Conservation (phyloP, 2,329 filamentous ascomycete genomes). For the Lecanicillium sp. region DNA sequence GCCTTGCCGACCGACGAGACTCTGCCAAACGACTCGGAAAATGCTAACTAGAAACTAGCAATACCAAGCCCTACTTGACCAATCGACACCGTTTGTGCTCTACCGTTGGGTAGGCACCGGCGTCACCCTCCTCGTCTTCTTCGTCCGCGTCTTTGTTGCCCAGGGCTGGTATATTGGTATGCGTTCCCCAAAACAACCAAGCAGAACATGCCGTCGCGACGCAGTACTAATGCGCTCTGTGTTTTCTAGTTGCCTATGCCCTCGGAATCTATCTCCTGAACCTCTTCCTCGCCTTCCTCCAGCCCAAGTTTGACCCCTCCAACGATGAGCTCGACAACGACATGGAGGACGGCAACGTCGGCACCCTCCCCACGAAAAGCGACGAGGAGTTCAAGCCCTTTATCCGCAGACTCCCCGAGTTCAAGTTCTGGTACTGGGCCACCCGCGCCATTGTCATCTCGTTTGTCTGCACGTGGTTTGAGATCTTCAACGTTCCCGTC, state of each 20-base stretch:
- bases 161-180: slow-evolving; percentile 98
- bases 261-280: slow-evolving; percentile 98
- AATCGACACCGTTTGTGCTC: slow-evolving; percentile 78
- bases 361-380: slow-evolving; percentile 82
- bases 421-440: slow-evolving; percentile 99
- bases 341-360: slow-evolving; percentile 84
- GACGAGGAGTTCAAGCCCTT: slow-evolving; percentile 98
- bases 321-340: slow-evolving; percentile 86
- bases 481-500: slow-evolving; percentile 91
- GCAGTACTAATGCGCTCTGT: background rate
- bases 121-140: slow-evolving; percentile 70
- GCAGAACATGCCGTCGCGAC: slow-evolving; percentile 3
- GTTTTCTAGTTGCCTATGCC: slow-evolving; percentile 75
- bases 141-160: slow-evolving; percentile 78
- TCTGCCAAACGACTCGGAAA: no score
- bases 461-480: slow-evolving; percentile 87
- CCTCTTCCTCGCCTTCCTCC: slow-evolving; percentile 96
- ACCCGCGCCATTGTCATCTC: slow-evolving; percentile 78
- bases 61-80: slow-evolving; percentile 91
- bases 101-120: slow-evolving; percentile 91
- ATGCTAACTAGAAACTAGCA: slow-evolving; percentile 47
- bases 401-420: slow-evolving; percentile 90
- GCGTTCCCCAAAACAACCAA: slow-evolving; percentile 12
- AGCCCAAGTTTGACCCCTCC: slow-evolving; percentile 97
- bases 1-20: slow-evolving; percentile 23